These are phyloP conservation scores for Heliosperma pusillum DNA, from an alignment of 148 eudicot species.

Conservation along the genomic window DNA sequence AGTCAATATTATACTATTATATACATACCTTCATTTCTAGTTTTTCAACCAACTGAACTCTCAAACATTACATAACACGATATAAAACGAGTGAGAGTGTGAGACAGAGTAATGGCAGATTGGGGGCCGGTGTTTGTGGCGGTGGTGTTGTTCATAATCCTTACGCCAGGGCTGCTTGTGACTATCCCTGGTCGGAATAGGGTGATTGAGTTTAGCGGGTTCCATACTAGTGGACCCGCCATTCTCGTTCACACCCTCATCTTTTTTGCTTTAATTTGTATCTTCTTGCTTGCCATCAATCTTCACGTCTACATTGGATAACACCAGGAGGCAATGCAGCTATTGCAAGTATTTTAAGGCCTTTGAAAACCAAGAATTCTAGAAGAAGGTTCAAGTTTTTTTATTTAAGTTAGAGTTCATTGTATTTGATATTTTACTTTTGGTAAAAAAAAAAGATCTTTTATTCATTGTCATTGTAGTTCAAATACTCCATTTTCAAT, in stretches of 20 bases:
- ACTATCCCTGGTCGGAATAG: conserved; percentile 67
- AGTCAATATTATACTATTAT: not conserved
- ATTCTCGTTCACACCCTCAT: conserved; percentile 65
- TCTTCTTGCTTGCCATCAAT: conserved; percentile 60
- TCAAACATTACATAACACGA: not conserved
- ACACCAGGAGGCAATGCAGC: not conserved
- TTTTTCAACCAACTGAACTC: not conserved
- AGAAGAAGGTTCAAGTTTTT: not conserved
- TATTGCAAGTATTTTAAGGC: no score
- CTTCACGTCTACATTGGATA: conserved; percentile 65
- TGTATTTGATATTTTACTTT: conserved; percentile 1
- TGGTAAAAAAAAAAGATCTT: no score
- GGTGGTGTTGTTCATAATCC: conserved; percentile 68
- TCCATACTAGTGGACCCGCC: conserved; percentile 78
- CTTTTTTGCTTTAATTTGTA: conserved; percentile 57
- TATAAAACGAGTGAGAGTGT: not conserved
- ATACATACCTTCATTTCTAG: not conserved
- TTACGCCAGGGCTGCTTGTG: conserved; percentile 75
- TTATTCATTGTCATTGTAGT: not conserved
- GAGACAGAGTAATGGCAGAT: conserved; percentile 47
- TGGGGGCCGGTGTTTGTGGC: conserved; percentile 94
- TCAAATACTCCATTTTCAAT: not conserved
- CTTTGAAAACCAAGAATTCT: not conserved
- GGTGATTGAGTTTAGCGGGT: conserved; percentile 55
- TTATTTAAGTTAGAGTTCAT: not conserved